These are phyloP conservation scores for Crithidia fasciculata DNA, from an alignment of 208 protist species.

Conservation along the genomic window DNA sequence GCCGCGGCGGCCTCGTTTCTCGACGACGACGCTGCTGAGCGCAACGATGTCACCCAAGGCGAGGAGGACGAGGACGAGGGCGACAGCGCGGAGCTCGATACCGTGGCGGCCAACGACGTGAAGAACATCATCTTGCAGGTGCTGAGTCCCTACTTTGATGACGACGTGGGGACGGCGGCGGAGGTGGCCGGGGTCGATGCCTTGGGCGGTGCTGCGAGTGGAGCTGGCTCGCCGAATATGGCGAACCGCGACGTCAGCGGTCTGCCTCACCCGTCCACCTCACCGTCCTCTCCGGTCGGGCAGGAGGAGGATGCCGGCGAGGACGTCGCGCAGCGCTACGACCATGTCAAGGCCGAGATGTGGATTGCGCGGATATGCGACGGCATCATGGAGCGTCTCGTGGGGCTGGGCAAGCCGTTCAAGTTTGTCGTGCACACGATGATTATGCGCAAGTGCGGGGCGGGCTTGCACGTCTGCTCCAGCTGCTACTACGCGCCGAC, in stretches of 20 bases:
- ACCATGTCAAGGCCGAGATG: slow-evolving; percentile 69
- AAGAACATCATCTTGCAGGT: slow-evolving; percentile 91
- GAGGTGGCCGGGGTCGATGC: slow-evolving; percentile 18
- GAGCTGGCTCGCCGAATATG: background rate
- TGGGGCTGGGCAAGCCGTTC: slow-evolving; percentile 80
- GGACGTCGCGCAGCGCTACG: slow-evolving; percentile 80
- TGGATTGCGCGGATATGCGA: slow-evolving; percentile 89
- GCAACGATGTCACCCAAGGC: slow-evolving; percentile 8
- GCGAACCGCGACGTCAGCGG: background rate
- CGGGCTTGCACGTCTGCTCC: slow-evolving; percentile 85
- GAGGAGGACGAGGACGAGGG: slow-evolving; percentile 31
- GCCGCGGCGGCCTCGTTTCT: background rate
- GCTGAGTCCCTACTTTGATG: slow-evolving; percentile 84
- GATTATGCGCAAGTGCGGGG: slow-evolving; percentile 86
- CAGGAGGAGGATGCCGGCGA: slow-evolving; percentile 20
- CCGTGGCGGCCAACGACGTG: slow-evolving; percentile 78
- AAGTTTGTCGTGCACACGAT: slow-evolving; percentile 87
- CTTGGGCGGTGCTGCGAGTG: background rate
- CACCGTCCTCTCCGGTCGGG: background rate
- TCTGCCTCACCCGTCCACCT: background rate
- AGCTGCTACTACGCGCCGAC: slow-evolving; percentile 80
- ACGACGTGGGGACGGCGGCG: slow-evolving; percentile 53
- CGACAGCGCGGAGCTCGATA: slow-evolving; percentile 35
- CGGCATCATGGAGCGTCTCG: slow-evolving; percentile 76
- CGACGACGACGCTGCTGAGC: slow-evolving; percentile 10